phyloP scores from a whole-genome alignment of 2,329 filamentous ascomycete genomes.

The Cadophora gregata region DNA sequence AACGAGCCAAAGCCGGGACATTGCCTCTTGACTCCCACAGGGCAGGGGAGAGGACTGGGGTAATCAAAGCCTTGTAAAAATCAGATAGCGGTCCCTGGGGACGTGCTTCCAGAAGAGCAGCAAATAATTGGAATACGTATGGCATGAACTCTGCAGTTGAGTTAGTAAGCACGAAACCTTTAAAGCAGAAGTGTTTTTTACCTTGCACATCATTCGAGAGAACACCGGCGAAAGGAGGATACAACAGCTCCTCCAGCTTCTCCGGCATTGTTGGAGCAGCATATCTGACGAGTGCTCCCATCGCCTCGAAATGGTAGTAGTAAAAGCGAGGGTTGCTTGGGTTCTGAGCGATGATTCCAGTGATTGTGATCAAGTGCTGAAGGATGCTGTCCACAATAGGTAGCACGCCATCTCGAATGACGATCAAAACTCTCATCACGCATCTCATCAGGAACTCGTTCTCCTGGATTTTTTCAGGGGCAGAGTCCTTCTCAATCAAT shows the following conservation, averaged over 20 bases:
- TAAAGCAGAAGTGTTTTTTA: conserved; percentile 46
- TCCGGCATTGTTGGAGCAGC: conserved; percentile 71
- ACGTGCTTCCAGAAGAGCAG: conserved; percentile 86
- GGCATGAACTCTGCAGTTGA: conserved; percentile 79
- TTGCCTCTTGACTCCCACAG: conserved; percentile 95
- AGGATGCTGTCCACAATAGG: conserved; percentile 80
- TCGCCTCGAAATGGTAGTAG: conserved; percentile 96
- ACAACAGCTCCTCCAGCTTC: conserved; percentile 80
- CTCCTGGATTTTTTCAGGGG: conserved; percentile 93
- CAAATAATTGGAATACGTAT: conserved; percentile 95
- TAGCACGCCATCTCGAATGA: conserved; percentile 82
- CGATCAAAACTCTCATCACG: conserved; percentile 95
- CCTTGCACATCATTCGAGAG: conserved; percentile 82
- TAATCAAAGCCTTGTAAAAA: conserved; percentile 80
- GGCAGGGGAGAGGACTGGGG: conserved; percentile 77
- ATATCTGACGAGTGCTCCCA: conserved; percentile 85
- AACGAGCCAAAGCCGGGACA: conserved; percentile 85
- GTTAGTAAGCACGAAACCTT: conserved; percentile 42
- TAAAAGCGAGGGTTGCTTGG: conserved; percentile 98
- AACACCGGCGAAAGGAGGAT: conserved; percentile 81
- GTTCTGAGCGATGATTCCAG: conserved; percentile 89
- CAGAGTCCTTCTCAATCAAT: conserved; percentile 83
- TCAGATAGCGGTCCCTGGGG: conserved; percentile 78
- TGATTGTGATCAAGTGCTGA: conserved; percentile 85
- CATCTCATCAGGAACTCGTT: conserved; percentile 99